phyloP scores from a whole-genome alignment of 768 basidiomycete genomes.

The Cystobasidium tubakii region DNA sequence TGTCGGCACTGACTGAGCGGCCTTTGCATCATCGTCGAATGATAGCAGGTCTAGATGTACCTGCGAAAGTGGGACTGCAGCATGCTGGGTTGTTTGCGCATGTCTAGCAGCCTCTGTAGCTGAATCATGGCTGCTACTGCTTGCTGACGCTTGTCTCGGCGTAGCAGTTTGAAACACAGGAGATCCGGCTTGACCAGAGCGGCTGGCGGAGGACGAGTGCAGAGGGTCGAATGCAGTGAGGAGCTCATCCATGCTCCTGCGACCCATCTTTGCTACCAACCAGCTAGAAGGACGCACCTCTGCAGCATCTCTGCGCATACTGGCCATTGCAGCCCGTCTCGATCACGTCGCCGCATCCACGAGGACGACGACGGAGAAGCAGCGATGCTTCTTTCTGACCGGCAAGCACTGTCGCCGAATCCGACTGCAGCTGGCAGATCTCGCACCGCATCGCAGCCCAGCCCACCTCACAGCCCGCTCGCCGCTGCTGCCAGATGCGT shows the following conservation, averaged over 20 bases:
- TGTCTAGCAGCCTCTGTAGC: neutral
- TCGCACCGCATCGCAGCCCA: neutral
- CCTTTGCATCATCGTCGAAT: neutral
- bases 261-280: neutral
- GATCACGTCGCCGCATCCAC: too few relatives aligned
- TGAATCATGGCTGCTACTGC: neutral
- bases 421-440: too few relatives aligned
- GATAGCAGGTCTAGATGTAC: conserved; percentile 17
- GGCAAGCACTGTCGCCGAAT: too few relatives aligned
- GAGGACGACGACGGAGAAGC: too few relatives aligned
- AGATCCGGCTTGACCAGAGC: neutral
- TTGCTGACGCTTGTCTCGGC: neutral
- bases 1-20: neutral
- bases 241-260: conserved; percentile 32
- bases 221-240: conserved; percentile 32
- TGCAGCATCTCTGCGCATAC: too few relatives aligned
- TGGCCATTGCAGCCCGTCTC: too few relatives aligned
- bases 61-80: neutral
- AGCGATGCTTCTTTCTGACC: too few relatives aligned
- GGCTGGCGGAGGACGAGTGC: conserved; percentile 5
- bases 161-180: neutral
- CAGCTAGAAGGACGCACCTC: too few relatives aligned
- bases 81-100: neutral
- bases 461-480: neutral
- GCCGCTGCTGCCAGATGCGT: neutral